Conservation (phyloP, 129 eudicot genomes). For the Smallanthus sonchifolius region DNA sequence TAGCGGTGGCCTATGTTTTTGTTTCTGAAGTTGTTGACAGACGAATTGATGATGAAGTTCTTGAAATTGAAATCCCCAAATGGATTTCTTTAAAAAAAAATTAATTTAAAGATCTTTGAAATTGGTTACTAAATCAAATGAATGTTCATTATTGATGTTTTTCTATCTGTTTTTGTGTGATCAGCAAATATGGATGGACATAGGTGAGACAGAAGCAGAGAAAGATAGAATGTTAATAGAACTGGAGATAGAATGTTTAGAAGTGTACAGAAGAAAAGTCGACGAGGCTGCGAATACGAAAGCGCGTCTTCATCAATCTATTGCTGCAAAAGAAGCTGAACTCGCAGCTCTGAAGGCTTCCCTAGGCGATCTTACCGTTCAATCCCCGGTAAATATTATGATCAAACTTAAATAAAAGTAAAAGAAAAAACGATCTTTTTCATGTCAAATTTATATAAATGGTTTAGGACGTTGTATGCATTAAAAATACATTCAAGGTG, state of each 20-base stretch:
- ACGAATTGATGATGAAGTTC: neutral
- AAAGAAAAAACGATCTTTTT: neutral
- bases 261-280: slow-evolving; percentile 75
- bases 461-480: neutral
- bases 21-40: neutral
- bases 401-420: neutral
- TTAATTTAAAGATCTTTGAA: neutral
- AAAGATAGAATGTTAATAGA: slow-evolving; percentile 76
- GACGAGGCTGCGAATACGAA: slow-evolving; percentile 71
- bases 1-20: neutral
- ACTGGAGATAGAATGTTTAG: slow-evolving; percentile 82
- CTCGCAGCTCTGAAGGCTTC: slow-evolving; percentile 66
- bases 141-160: neutral
- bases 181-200: slow-evolving; percentile 85
- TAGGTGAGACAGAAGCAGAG: slow-evolving; percentile 74
- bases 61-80: slow-evolving; percentile 1
- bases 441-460: neutral
- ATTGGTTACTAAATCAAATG: neutral
- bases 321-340: slow-evolving; percentile 85
- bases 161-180: slow-evolving; percentile 12
- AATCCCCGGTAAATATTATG: slow-evolving; percentile 40
- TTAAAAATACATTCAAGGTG: too few species aligned
- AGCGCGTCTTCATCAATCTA: slow-evolving; percentile 73
- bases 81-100: neutral
- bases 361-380: slow-evolving; percentile 56